Evolutionary conservation across 2,329 filamentous ascomycete species (phyloP), one percentile per base, ranked within the genome.

Genomic region (Arthrobotrys entomopaga): DNA sequence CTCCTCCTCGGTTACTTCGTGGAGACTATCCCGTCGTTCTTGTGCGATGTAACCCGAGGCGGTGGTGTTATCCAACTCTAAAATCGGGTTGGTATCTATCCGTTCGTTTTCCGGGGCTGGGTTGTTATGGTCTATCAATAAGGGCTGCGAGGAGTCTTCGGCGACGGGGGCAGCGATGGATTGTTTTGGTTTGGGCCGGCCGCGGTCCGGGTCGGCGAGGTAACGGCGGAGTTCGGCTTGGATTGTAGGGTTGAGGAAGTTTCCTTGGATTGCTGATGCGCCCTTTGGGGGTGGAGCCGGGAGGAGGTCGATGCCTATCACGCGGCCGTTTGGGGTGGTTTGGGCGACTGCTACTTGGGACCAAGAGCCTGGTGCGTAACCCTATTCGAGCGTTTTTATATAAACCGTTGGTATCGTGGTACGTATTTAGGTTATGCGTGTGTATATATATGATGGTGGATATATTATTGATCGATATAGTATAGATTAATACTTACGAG

Each of bases 291-390:
- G 94, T 80, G 94, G 90, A 0, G 93, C 92, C 3, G 95, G 95
- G 77, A 99, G 92, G 59, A 99, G 87, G 81, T 99, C 95, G 79
- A 99, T 94, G 10, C 95, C 96, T 26, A 99, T 84, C 11, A 99
- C 89, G 49, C 90, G 87, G 7, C 93, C 93, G 52, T 86, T 82
- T 0, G 93, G 93, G 74, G 87, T 85, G 3, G 92, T 96, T 60
- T 88, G 87, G 74, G 92, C 90, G 38, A 91, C 84, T 16, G 95
- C 95, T 40, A 98, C 92, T 88, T 96, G 79, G 43, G 58, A 69
- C 89, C 89, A 91, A 77, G 86, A 87, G 0, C 89, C 89, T 24
- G 89, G 89, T 10, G 92, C 92, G 81, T 91, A 96, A 40, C 91
- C 91, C 87, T 74, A 38, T 48, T 26, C 43, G 22, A n/a, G 58